These are phyloP conservation scores for Neurospora africana DNA, from an alignment of 495 filamentous ascomycete species.

Conservation along the genomic window DNA sequence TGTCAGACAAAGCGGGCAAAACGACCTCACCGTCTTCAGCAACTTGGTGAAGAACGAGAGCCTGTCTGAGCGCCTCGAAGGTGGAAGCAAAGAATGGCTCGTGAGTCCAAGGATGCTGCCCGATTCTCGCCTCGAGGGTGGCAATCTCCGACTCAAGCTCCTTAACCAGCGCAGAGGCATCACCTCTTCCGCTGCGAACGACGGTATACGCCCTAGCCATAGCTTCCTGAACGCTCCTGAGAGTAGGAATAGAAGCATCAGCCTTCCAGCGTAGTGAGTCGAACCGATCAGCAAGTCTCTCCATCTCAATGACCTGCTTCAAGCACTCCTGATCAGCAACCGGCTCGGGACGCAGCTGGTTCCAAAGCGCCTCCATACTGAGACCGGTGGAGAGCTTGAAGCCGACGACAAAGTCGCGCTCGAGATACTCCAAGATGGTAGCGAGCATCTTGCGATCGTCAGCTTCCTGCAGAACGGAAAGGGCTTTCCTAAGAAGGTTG, in stretches of 20 bases:
- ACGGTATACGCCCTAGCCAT: conserved; percentile 40
- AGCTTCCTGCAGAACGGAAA: conserved; percentile 10
- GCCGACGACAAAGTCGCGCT: conserved; percentile 34
- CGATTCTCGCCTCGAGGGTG: conserved; percentile 38
- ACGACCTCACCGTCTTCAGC: conserved; percentile 4
- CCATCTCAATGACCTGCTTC: conserved; percentile 48
- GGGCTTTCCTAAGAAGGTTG: conserved; percentile 17
- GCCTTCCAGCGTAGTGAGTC: conserved; percentile 50
- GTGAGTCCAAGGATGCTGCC: conserved; percentile 27
- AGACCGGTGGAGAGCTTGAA: conserved; percentile 63
- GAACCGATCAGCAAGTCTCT: conserved; percentile 63
- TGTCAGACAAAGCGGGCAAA: conserved; percentile 16
- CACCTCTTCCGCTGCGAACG: conserved; percentile 32
- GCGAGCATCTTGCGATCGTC: conserved; percentile 20
- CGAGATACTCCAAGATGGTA: conserved; percentile 19
- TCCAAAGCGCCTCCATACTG: conserved; percentile 81
- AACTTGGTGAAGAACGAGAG: conserved; percentile 36
- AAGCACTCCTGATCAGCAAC: conserved; percentile 34
- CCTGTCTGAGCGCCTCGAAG: conserved; percentile 60
- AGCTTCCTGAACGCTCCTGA: conserved; percentile 38
- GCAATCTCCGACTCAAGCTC: conserved; percentile 47
- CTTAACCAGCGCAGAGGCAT: conserved; percentile 35
- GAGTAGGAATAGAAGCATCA: conserved; percentile 29
- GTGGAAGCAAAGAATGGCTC: conserved; percentile 47
- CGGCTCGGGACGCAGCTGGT: conserved; percentile 49